phyloP scores from a whole-genome alignment of 129 eudicot genomes.

The Ambrosia artemisiifolia region DNA sequence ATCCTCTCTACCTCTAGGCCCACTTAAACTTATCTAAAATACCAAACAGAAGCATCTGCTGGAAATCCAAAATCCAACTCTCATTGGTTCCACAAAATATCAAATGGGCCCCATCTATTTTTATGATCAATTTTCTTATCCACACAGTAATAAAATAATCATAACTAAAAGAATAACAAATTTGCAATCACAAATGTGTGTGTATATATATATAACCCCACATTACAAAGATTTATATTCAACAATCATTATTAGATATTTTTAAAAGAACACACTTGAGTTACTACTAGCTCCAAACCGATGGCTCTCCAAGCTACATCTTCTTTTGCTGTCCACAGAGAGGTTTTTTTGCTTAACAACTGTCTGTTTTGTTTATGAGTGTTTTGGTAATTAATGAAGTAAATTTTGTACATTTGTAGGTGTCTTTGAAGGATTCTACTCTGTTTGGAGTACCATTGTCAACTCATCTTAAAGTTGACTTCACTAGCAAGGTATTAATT shows the following conservation, averaged over 20 bases:
- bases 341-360: conserved; percentile 20
- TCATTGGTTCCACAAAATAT: conserved; percentile 47
- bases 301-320: conserved; percentile 86
- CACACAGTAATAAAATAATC: conserved; percentile 12
- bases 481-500: conserved; percentile 52
- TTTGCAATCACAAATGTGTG: neutral
- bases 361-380: neutral
- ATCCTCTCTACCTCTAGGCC: conserved; percentile 25
- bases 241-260: conserved; percentile 29
- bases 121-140: conserved; percentile 56
- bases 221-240: conserved; percentile 17
- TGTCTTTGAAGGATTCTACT: conserved; percentile 51
- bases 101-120: conserved; percentile 24
- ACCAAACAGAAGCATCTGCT: neutral
- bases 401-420: conserved; percentile 36
- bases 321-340: conserved; percentile 48
- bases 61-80: conserved; percentile 47
- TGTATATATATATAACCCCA: conserved; percentile 19
- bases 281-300: too few relatives aligned
- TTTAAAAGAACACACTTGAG: conserved; percentile 1
- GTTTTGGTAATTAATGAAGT: neutral
- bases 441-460: conserved; percentile 65
- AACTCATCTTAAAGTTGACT: conserved; percentile 49
- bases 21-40: conserved; percentile 23
- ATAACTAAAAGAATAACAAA: neutral